Percentiles rank a stretch among this genome's conserved stretches.
These are phyloP conservation scores for Eimeria sp. DNA, from an alignment of 169 alveolate genomes.

Conservation along the genomic window DNA sequence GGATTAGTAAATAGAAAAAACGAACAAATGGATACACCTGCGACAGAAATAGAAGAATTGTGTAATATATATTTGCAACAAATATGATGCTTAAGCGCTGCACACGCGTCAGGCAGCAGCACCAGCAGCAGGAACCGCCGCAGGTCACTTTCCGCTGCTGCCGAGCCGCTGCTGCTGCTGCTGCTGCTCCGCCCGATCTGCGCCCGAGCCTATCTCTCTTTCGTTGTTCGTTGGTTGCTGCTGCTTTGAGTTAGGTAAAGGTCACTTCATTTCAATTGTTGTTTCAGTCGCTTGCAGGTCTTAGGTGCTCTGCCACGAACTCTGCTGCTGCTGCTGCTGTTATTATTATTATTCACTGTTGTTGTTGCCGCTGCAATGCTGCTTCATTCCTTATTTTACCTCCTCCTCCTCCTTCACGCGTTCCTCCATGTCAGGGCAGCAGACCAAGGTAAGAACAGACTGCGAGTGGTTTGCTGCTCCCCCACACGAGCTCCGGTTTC, in stretches of 20 bases:
- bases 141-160: conserved; percentile 11
- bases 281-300: neutral
- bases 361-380: neutral
- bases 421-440: neutral
- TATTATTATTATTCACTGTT: too few species aligned
- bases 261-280: neutral
- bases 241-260: neutral
- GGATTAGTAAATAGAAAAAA: too few species aligned
- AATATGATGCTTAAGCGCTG: neutral
- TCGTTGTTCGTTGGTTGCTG: neutral
- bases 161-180: too few species aligned
- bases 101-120: conserved; percentile 11
- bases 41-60: neutral
- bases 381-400: neutral
- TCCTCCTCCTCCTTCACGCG: neutral
- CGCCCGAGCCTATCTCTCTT: conserved; percentile 1
- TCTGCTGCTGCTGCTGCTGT: conserved; percentile 3
- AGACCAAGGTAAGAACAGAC: too few species aligned
- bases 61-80: neutral
- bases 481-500: too few species aligned
- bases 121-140: conserved; percentile 5
- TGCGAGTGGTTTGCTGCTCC: too few species aligned
- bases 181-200: too few species aligned
- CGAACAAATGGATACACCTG: too few species aligned
- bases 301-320: neutral